Evolutionary conservation across 768 basidiomycete genomes (phyloP).

Genomic region (Saitozyma sp.): DNA sequence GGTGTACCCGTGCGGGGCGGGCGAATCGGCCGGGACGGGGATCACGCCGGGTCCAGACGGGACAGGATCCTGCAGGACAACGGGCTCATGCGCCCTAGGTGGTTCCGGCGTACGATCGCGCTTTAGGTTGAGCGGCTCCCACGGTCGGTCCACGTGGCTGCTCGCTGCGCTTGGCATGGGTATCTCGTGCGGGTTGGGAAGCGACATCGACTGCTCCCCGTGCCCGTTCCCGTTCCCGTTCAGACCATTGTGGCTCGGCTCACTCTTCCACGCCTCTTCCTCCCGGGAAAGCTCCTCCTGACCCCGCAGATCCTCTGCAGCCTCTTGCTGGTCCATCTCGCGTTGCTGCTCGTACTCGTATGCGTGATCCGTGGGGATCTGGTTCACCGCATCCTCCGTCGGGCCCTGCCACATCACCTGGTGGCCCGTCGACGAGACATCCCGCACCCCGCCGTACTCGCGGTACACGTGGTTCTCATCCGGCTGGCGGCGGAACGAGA

Average conservation of each 20-base stretch:
- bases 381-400: constrained; percentile 24
- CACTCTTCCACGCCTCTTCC: neutral
- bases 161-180: neutral
- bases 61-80: constrained; percentile 6
- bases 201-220: neutral
- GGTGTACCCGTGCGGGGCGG: neutral
- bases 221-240: too few relatives aligned
- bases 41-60: neutral
- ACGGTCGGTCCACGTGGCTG: constrained; percentile 11
- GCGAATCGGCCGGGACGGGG: neutral
- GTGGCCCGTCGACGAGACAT: neutral
- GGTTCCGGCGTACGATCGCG: constrained; percentile 14
- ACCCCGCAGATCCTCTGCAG: too few relatives aligned
- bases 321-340: constrained; percentile 11
- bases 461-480: constrained; percentile 15
- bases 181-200: too few relatives aligned
- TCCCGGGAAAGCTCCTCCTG: too few relatives aligned
- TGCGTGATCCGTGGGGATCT: constrained; percentile 14
- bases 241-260: neutral
- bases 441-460: constrained; percentile 33
- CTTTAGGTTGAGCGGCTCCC: constrained; percentile 43
- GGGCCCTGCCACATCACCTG: constrained; percentile 32
- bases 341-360: constrained; percentile 45
- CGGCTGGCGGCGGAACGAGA: neutral
- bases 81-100: constrained; percentile 6